Base-by-base conservation (phyloP, 192 early-diverging fungal genomes). In the Endogone sp. region DNA sequence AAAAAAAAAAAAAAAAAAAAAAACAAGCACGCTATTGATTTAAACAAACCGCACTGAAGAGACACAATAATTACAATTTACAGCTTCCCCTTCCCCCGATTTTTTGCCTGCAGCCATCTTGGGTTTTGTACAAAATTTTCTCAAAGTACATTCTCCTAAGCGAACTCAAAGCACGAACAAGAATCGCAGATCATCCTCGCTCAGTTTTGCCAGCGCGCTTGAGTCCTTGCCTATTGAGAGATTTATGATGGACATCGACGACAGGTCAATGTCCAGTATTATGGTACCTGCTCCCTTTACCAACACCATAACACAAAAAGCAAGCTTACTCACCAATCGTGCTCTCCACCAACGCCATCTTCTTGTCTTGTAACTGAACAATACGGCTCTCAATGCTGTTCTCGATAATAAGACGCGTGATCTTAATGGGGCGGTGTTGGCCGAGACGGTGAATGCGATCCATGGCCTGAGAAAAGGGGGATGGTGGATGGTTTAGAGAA, bases 371-470 rank as follows among this genome's bases (percentile, higher is more conserved):
- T 27, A 98, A 77, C 66, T 94, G 88, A 31, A 98, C 75, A 69
- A 98, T 98, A 31, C 94, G 83, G 59, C 85, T 86, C 71, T 98
- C 95, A 69, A 98, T 96, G 37, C 90, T 92, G 80, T 98, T 94
- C 66, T 95, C 93, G 66, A 98, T 93, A 67, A 98, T 92, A 63
- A 98, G 79, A 16, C 92, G 79, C 0, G 92, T 94, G 62, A 95
- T 92, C 61, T 90, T 86, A 73, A 98, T 94, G 2, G 95, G 95
- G 26, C 95, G 85, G 67, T 88, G 82, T 71, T 98, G 95, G 16
- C 95, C 95, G 71, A 98, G 84, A 58, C 94, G 85, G 74, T 96
- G 95, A 69, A 98, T 95, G 25, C 95, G 93, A 67, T 96, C 95
- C 89, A 95, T 93, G 10, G 95, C 95, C 77, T 97, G 93, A 25